Percentiles rank a stretch among this genome's conserved stretches.
phyloP scores from a whole-genome alignment of 1,284 basidiomycete genomes.

The Marasmius sp. region DNA sequence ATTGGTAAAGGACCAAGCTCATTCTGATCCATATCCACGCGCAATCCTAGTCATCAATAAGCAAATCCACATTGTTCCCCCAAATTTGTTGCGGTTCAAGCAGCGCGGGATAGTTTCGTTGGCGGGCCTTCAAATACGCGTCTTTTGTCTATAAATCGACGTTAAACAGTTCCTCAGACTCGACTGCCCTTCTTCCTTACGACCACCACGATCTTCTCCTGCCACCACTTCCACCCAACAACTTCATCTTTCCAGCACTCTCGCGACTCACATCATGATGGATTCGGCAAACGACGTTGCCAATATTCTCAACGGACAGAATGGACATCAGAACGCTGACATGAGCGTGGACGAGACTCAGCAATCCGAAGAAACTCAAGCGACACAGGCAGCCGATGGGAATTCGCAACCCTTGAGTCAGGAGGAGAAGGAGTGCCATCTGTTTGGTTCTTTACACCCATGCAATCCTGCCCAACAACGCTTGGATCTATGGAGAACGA shows the following conservation, averaged over 20 bases:
- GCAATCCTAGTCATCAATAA: not conserved
- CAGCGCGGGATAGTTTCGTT: not conserved
- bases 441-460: slow-evolving; percentile 71
- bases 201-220: not conserved
- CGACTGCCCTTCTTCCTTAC: not conserved
- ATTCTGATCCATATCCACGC: not conserved
- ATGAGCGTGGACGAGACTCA: not conserved
- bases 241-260: not conserved
- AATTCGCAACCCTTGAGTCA: slow-evolving; percentile 25
- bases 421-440: slow-evolving; percentile 40
- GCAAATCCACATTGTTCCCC: not conserved
- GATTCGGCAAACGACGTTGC: not conserved
- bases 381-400: slow-evolving; percentile 51
- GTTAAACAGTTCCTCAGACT: not conserved
- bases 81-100: not conserved
- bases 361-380: slow-evolving; percentile 41
- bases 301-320: not conserved
- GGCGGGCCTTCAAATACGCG: not conserved
- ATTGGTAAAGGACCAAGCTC: not conserved
- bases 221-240: not conserved
- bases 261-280: not conserved
- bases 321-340: not conserved
- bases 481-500: slow-evolving; percentile 58
- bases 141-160: not conserved
- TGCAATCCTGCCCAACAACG: slow-evolving; percentile 48